These are phyloP conservation scores for Cercophora sp. DNA, from an alignment of 495 filamentous ascomycete species.

Conservation along the genomic window DNA sequence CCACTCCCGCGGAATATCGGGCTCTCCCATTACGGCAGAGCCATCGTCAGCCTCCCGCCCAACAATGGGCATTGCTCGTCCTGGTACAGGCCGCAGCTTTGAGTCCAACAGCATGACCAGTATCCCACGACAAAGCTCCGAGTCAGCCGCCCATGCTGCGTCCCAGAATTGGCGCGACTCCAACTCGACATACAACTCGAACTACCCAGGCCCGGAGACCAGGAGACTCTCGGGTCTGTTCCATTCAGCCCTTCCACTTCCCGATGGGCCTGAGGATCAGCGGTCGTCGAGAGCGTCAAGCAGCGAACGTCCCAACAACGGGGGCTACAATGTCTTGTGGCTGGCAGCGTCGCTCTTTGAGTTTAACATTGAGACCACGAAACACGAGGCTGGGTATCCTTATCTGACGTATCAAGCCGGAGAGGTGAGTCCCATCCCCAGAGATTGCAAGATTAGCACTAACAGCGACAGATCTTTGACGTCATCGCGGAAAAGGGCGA, in stretches of 20 bases:
- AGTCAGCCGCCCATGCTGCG: slow-evolving; percentile 34
- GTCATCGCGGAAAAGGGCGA: slow-evolving; percentile 94
- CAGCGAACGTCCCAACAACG: slow-evolving; percentile 37
- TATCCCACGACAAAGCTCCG: slow-evolving; percentile 40
- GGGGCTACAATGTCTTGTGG: slow-evolving; percentile 63
- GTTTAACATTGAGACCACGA: slow-evolving; percentile 90
- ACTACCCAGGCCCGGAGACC: slow-evolving; percentile 32
- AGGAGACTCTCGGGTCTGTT: slow-evolving; percentile 65
- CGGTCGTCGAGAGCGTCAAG: slow-evolving; percentile 49
- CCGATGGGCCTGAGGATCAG: slow-evolving; percentile 54
- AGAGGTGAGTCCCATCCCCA: slow-evolving; percentile 52
- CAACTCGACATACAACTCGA: slow-evolving; percentile 42
- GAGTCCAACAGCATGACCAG: slow-evolving; percentile 37
- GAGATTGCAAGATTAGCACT: neutral
- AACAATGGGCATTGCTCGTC: slow-evolving; percentile 32
- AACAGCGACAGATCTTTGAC: slow-evolving; percentile 62
- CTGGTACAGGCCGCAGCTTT: slow-evolving; percentile 49
- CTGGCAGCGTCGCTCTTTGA: slow-evolving; percentile 91
- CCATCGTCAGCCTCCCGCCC: slow-evolving; percentile 31
- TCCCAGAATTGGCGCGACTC: slow-evolving; percentile 41
- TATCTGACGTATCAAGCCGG: slow-evolving; percentile 94
- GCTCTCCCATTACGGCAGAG: slow-evolving; percentile 42
- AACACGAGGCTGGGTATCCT: slow-evolving; percentile 89
- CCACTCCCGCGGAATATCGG: slow-evolving; percentile 33
- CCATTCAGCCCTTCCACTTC: slow-evolving; percentile 80